Conservation (phyloP, 148 eudicot species). For the Spergularia bocconei region DNA sequence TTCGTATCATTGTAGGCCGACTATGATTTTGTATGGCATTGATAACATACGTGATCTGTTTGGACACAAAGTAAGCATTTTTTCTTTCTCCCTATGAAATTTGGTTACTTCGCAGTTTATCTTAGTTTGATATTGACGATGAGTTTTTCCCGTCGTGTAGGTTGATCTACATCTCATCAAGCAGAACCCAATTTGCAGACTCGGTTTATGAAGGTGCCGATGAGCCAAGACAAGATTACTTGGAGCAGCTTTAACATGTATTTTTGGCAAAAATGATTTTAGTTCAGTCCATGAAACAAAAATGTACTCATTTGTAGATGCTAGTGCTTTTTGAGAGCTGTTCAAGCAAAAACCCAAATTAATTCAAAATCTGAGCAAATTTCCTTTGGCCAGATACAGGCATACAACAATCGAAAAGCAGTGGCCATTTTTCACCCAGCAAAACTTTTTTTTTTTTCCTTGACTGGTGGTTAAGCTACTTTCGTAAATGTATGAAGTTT, state of each 20-base stretch:
- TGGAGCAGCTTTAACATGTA: neutral
- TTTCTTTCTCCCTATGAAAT: neutral
- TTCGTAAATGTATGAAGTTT: no score
- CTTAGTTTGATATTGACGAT: neutral
- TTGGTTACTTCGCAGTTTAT: neutral
- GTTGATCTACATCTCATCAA: constrained; percentile 79
- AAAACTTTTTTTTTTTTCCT: no score
- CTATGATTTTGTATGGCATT: constrained; percentile 77
- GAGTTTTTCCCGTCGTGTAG: constrained; percentile 35
- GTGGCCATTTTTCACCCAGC: no score
- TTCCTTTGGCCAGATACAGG: no score
- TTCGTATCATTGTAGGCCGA: constrained; percentile 49
- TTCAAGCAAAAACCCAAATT: no score
- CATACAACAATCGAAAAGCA: no score
- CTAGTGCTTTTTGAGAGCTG: no score
- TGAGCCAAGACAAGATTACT: neutral
- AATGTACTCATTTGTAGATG: no score
- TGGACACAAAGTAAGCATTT: constrained; percentile 76
- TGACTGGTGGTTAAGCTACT: no score
- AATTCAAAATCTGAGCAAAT: no score
- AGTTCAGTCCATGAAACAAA: no score
- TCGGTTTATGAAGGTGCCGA: constrained; percentile 43
- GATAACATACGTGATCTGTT: constrained; percentile 89
- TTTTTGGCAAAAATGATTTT: no score
- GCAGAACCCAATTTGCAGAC: constrained; percentile 66